Conservation (phyloP, 352 stramenopile species). For the Phytophthora pluvialis region DNA sequence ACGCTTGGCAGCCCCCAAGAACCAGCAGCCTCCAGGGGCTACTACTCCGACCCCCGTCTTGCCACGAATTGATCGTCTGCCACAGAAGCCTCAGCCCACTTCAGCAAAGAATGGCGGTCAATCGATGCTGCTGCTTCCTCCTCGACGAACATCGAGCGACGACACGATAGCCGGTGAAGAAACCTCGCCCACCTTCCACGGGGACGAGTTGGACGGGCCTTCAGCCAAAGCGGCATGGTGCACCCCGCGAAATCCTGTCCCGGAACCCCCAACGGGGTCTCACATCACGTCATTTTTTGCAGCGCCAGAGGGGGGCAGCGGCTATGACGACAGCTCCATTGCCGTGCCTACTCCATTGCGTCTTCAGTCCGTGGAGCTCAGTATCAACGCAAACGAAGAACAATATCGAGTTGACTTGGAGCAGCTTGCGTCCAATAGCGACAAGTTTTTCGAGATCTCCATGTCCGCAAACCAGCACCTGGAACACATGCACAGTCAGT, state of each 20-base stretch:
- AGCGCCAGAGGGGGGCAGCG: constrained; percentile 8
- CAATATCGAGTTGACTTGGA: constrained; percentile 63
- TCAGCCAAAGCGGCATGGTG: constrained; percentile 60
- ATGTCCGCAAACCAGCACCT: constrained; percentile 57
- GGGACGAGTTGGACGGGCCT: constrained; percentile 30
- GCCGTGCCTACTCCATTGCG: constrained; percentile 38
- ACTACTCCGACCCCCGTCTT: constrained; percentile 32
- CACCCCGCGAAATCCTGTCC: constrained; percentile 51
- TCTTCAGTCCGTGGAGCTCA: constrained; percentile 55
- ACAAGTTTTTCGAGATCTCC: constrained; percentile 73
- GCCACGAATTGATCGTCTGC: constrained; percentile 42
- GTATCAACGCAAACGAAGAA: constrained; percentile 45
- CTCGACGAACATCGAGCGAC: constrained; percentile 23
- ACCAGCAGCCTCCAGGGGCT: constrained; percentile 30
- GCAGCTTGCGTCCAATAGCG: constrained; percentile 43
- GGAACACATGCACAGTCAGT: constrained; percentile 53
- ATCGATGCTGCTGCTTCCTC: constrained; percentile 22
- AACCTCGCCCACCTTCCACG: constrained; percentile 43
- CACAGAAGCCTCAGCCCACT: constrained; percentile 6
- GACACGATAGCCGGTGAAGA: constrained; percentile 18
- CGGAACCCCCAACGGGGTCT: constrained; percentile 20
- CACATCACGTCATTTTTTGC: constrained; percentile 52
- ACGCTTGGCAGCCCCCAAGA: constrained; percentile 24
- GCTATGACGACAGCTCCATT: constrained; percentile 1
- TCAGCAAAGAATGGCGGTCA: constrained; percentile 26